A percentile compares a stretch with the other conserved stretches of the same genome.
Evolutionary conservation across 2,329 filamentous ascomycete species (phyloP).

Genomic region (Penicillium sp.): DNA sequence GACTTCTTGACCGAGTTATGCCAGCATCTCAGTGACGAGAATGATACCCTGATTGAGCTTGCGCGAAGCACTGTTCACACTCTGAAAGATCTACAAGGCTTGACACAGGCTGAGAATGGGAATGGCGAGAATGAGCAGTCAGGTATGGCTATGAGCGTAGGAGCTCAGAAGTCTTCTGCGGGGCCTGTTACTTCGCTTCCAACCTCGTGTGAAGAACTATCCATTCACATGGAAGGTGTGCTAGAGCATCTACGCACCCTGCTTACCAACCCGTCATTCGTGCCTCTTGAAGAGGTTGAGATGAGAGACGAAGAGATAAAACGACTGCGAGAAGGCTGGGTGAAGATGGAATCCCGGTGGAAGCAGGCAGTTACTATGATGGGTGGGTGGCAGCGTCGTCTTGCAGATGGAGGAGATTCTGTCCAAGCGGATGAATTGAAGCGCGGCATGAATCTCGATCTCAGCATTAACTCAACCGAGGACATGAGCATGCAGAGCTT

Average conservation of each 20-base stretch:
- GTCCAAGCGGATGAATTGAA: slow-evolving; percentile 45
- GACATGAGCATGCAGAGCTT: slow-evolving; percentile 18
- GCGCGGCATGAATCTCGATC: slow-evolving; percentile 43
- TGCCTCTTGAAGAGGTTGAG: slow-evolving; percentile 90
- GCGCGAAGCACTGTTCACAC: slow-evolving; percentile 69
- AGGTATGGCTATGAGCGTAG: slow-evolving; percentile 25
- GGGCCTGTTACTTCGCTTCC: slow-evolving; percentile 47
- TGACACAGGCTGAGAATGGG: slow-evolving; percentile 34
- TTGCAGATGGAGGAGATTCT: slow-evolving; percentile 51
- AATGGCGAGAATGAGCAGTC: slow-evolving; percentile 35
- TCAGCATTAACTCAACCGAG: slow-evolving; percentile 29
- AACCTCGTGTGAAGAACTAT: slow-evolving; percentile 66
- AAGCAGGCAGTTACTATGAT: slow-evolving; percentile 86
- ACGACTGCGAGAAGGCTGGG: slow-evolving; percentile 78
- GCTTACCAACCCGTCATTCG: slow-evolving; percentile 93
- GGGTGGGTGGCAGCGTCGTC: slow-evolving; percentile 83
- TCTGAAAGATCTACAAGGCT: slow-evolving; percentile 60
- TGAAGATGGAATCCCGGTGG: slow-evolving; percentile 90
- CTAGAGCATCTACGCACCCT: slow-evolving; percentile 78
- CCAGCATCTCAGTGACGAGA: slow-evolving; percentile 83
- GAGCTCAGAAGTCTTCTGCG: slow-evolving; percentile 20
- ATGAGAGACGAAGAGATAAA: slow-evolving; percentile 88
- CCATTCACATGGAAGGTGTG: slow-evolving; percentile 70
- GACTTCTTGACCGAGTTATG: slow-evolving; percentile 84
- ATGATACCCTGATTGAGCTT: slow-evolving; percentile 73